Evolutionary conservation across 2,329 filamentous ascomycete genomes (phyloP), one percentile per base, ranked within the genome.

Genomic region (Ophiocordyceps robertsii): DNA sequence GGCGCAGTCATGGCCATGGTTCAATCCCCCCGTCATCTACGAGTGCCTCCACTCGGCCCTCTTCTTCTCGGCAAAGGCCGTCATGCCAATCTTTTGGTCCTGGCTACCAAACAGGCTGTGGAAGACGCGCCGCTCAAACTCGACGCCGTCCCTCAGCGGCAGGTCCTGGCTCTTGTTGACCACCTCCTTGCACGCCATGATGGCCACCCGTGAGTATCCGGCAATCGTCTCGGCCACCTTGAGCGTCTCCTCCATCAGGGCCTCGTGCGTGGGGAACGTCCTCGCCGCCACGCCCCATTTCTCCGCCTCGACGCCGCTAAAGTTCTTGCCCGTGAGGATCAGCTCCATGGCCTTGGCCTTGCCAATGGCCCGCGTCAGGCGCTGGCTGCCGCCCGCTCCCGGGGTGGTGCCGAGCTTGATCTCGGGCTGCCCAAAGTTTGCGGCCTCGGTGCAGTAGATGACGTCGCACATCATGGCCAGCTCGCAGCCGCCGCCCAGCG

Each of bases 141-240:
- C 92, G 2, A 98, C 84, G 13, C 92, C 92, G 56, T 96, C 92
- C 52, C 84, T 70, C 46, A 98, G 67, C 4, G 82, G 72, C 52
- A 95, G 65, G 54, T 98, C 92, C 70, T 96, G 89, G 63, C 88
- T 95, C 80, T 95, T 96, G 62, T 96, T 95, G 43, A 98, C 90
- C n/a, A 92, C 90, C 71, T 98, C 92, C 73, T 98, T 98, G 44
- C 77, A 82, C 11, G 84, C 92, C 66, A 87, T 80, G 45, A 94
- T 78, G 2, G 90, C 84, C n/a, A 98, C 82, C 57, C 74, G 78
- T 41, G 84, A 89, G 64, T 92, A 87, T 1, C 83, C 68, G 0
- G 92, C 89, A 66, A 98, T 95, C 41, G 78, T 89, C 70, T 84
- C 86, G 3, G 92, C 92, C 16, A 87, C 90, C 58, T 81, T 77